phyloP scores from a whole-genome alignment of 352 stramenopile species.

The Globisporangium viniferum region DNA sequence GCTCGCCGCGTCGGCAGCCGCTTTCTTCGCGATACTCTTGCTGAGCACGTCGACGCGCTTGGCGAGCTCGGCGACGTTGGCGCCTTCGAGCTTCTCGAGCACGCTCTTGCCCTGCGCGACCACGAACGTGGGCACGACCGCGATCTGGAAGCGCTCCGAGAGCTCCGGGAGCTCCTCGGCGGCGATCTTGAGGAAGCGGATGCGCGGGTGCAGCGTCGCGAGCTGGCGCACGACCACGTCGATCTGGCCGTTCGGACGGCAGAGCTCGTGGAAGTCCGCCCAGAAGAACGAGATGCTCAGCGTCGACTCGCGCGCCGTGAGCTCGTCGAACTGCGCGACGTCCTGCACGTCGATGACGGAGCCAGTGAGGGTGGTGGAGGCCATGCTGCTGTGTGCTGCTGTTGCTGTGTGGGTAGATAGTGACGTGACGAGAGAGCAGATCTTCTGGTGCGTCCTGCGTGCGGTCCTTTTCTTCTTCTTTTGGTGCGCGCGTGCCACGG shows the following conservation, averaged over 20 bases:
- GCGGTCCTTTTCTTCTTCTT: background rate
- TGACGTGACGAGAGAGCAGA: background rate
- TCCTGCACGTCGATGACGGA: conserved; percentile 69
- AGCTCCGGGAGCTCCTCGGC: conserved; percentile 81
- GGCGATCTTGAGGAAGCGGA: conserved; percentile 85
- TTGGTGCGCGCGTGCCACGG: background rate
- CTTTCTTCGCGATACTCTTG: conserved; percentile 76
- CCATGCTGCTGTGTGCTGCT: conserved; percentile 7
- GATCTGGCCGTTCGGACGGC: conserved; percentile 78
- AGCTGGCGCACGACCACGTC: conserved; percentile 84
- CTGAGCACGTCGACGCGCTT: conserved; percentile 83
- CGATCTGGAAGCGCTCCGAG: conserved; percentile 88
- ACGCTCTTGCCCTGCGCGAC: conserved; percentile 72
- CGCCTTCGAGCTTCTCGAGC: conserved; percentile 82
- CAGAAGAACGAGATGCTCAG: conserved; percentile 84
- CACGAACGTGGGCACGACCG: conserved; percentile 94
- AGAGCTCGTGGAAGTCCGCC: conserved; percentile 81
- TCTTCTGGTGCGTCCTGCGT: background rate
- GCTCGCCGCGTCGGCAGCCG: conserved; percentile 24
- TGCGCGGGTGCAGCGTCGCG: conserved; percentile 75
- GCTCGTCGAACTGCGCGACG: conserved; percentile 72
- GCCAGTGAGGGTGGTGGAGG: conserved; percentile 32
- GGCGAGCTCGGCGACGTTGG: conserved; percentile 79
- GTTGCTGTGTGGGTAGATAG: background rate
- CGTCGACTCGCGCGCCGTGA: conserved; percentile 68